These are phyloP conservation scores for Botrytis paeoniae DNA, from an alignment of 2,329 filamentous ascomycete genomes.

Conservation along the genomic window DNA sequence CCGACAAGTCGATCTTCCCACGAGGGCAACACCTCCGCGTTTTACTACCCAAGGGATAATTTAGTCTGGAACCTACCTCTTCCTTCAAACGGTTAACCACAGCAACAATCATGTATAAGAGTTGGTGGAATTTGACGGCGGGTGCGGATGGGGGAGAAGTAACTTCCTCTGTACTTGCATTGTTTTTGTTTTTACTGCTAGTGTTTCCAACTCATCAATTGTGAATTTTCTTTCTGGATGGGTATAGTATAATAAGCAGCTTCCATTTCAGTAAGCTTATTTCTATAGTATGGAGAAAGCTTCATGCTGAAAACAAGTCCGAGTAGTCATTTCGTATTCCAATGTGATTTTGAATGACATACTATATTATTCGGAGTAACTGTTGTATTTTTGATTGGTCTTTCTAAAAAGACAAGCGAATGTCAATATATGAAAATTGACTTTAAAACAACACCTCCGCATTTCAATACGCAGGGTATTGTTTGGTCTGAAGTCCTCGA, in stretches of 20 bases:
- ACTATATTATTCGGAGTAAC: neutral
- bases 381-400: neutral
- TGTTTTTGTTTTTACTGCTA: neutral
- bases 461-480: neutral
- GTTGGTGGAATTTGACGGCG: neutral
- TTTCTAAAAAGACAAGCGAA: neutral
- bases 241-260: neutral
- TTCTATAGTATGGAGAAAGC: neutral
- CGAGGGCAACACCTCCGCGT: slow-evolving; percentile 13
- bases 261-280: neutral
- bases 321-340: neutral
- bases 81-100: neutral
- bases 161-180: neutral
- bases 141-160: neutral
- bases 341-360: neutral
- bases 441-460: neutral
- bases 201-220: neutral
- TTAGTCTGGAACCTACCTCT: neutral
- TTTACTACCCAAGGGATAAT: neutral
- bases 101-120: slow-evolving; percentile 1
- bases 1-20: slow-evolving; percentile 17
- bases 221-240: neutral
- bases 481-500: slow-evolving; percentile 9
- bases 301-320: neutral
- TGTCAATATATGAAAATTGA: neutral